These are phyloP conservation scores for Mayamaea pseudoterrestris DNA, from an alignment of 108 stramenopile genomes.

Conservation along the genomic window DNA sequence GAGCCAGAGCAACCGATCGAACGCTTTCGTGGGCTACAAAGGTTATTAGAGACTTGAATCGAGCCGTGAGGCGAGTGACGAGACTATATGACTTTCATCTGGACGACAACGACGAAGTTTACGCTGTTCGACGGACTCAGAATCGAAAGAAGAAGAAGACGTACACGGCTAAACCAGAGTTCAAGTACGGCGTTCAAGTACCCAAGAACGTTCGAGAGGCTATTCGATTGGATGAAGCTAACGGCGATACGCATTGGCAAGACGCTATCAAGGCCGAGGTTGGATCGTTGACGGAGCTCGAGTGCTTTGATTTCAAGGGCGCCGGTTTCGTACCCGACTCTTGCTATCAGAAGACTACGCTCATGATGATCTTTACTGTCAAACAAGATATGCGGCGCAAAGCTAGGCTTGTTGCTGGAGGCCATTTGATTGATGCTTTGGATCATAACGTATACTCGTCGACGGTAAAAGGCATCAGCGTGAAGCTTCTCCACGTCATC, in stretches of 20 bases:
- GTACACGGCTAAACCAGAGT: background rate
- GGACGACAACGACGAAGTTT: background rate
- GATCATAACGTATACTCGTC: slow-evolving; percentile 15
- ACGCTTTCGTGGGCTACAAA: no score
- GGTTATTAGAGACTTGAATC: no score
- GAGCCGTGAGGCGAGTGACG: slow-evolving; percentile 16
- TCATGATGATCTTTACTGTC: slow-evolving; percentile 15
- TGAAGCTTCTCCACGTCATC: background rate
- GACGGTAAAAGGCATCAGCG: slow-evolving; percentile 1
- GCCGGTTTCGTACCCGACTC: slow-evolving; percentile 5
- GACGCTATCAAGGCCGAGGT: slow-evolving; percentile 12
- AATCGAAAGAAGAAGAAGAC: background rate
- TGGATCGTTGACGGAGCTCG: slow-evolving; percentile 14
- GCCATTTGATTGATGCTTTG: slow-evolving; percentile 4
- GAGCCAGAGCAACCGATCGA: no score
- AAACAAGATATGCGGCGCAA: slow-evolving; percentile 23
- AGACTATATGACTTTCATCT: slow-evolving; percentile 9
- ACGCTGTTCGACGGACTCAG: background rate
- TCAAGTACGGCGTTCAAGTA: slow-evolving; percentile 21
- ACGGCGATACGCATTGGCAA: slow-evolving; percentile 19
- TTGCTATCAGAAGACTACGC: slow-evolving; percentile 17
- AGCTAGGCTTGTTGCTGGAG: slow-evolving; percentile 15
- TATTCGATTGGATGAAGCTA: slow-evolving; percentile 9
- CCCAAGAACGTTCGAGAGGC: slow-evolving; percentile 14
- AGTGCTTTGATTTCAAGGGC: slow-evolving; percentile 1